A percentile compares a stretch with the other conserved stretches of the same genome.
Evolutionary conservation across 1,284 basidiomycete species (phyloP).

Genomic region (Fomitopsis pinicola): DNA sequence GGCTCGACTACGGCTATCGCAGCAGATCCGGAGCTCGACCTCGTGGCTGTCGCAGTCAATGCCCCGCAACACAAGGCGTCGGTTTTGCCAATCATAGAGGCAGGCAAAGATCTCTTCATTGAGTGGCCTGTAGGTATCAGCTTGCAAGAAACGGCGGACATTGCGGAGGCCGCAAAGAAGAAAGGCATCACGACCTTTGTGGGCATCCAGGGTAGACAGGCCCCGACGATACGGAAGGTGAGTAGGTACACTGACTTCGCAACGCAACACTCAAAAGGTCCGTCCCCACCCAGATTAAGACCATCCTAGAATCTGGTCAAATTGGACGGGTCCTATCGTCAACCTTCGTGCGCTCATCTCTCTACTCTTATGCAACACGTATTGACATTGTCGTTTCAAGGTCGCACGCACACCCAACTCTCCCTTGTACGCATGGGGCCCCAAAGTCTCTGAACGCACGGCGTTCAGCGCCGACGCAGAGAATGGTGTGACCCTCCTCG

Average conservation of each 20-base stretch:
- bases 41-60: conserved; percentile 33
- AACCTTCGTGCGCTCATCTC: conserved; percentile 19
- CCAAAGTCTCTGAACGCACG: conserved; percentile 10
- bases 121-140: conserved; percentile 36
- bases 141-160: conserved; percentile 25
- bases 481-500: conserved; percentile 24
- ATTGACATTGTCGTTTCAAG: conserved; percentile 2
- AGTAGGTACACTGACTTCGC: background rate
- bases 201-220: conserved; percentile 30
- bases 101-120: conserved; percentile 34
- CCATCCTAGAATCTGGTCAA: conserved; percentile 26
- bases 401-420: conserved; percentile 14
- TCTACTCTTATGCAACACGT: background rate
- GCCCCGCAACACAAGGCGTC: conserved; percentile 24
- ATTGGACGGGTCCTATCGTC: conserved; percentile 31
- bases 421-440: conserved; percentile 16
- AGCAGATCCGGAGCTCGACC: conserved; percentile 30
- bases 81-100: conserved; percentile 28
- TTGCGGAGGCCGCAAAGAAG: conserved; percentile 27
- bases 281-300: conserved; percentile 22
- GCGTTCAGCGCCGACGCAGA: conserved; percentile 11
- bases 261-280: background rate
- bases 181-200: conserved; percentile 30
- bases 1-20: conserved; percentile 25
- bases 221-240: conserved; percentile 25